phyloP scores from a whole-genome alignment of 2,329 filamentous ascomycete species.

The Pyricularia sp. region DNA sequence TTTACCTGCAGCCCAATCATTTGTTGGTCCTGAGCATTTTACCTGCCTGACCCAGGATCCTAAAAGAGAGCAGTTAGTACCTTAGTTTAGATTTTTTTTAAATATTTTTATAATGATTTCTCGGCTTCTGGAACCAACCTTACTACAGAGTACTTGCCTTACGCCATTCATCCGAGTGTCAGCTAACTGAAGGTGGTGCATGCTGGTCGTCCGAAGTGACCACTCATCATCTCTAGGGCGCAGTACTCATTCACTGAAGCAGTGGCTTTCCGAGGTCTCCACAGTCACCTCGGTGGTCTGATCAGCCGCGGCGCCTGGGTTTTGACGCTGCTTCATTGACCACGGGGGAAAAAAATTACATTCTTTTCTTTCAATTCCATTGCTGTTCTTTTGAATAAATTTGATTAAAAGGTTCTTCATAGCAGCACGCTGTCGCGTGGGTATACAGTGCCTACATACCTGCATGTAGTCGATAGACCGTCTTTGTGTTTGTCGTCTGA shows the following conservation, averaged over 20 bases:
- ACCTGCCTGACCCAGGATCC: too few relatives aligned
- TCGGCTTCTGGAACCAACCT: not conserved
- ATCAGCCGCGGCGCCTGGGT: not conserved
- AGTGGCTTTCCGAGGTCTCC: not conserved
- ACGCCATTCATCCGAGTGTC: not conserved
- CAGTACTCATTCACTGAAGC: not conserved
- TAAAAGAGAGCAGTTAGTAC: too few relatives aligned
- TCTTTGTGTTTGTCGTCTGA: not conserved
- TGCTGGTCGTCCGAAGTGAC: not conserved
- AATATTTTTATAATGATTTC: too few relatives aligned
- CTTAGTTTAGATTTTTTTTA: too few relatives aligned
- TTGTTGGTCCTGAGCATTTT: too few relatives aligned
- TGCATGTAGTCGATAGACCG: not conserved
- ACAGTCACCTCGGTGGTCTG: not conserved
- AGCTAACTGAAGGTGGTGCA: not conserved
- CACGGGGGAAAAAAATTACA: not conserved
- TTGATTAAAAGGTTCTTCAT: not conserved
- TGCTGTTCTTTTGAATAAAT: not conserved
- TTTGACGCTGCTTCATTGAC: not conserved
- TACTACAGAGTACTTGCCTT: not conserved
- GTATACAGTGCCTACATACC: not conserved
- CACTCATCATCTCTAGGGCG: not conserved
- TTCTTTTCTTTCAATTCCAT: not conserved
- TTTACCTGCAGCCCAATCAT: not conserved
- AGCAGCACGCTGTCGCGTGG: not conserved